Base-by-base conservation (phyloP, 177 flowering plant species). In the Vitis hybrid region DNA sequence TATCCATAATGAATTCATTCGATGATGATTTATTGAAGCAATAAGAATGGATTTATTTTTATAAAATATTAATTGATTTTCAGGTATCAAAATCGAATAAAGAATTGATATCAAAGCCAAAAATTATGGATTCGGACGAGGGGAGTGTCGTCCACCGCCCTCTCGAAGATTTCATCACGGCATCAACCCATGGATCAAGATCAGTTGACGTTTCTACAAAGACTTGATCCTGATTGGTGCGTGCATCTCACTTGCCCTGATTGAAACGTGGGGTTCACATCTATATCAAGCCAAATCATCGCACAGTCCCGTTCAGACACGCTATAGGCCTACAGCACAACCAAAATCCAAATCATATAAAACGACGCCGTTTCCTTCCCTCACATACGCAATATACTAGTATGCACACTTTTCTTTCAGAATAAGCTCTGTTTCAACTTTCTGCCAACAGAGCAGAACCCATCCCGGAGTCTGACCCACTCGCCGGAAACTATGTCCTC, bases 401-500 rank as follows among this genome's bases (percentile, higher is more conserved):
- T 40, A 7, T 40, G 9, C 46, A 7, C 46, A 40, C 46, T 40
- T 40, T 8, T 32, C 11, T 3, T 64, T 11, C 14, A n/a, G 24
- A n/a, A 7, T 49, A 40, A 17, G 15, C 59, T 24, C 2, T 6
- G 40, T 65, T 65, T 65, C 56, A 52, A 32, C 52, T 60, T n/a
- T 59, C 32, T 18, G 61, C 27, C 52, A 62, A 30, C 46, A 54
- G 52, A 30, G 65, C 50, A 50, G 14, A n/a, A 48, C 65, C 57
- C 54, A 24, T n/a, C 18, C 27, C 68, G 65, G 40, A 40, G 27
- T 30, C 62, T 46, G 27, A 51, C 30, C 61, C 58, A 50, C 19
- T 21, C 17, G 35, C 56, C n/a, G 15, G 27, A 2, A 24, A 52
- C 52, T n/a, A 88, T 88, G 92, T 74, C 77, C 18, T 84, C 91